Base-by-base conservation (phyloP, 2,329 filamentous ascomycete genomes). In the Dichotomopilus funicola region DNA sequence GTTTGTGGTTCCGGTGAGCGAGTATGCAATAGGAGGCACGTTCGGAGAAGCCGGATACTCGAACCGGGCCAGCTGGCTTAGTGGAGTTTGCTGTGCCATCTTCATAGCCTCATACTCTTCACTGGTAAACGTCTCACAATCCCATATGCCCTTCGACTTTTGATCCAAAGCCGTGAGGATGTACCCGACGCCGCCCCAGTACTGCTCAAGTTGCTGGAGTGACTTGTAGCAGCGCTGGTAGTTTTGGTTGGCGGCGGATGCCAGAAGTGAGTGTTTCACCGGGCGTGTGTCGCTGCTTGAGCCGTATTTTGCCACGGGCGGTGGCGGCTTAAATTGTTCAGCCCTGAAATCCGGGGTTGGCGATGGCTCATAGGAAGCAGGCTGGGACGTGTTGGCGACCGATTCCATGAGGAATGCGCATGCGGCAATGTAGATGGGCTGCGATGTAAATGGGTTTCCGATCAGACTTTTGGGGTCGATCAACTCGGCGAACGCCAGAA, bases 401-500 rank as follows among this genome's bases (percentile, higher is more conserved):
- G 88, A 89, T 67, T 95, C 90, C 73, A 90, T 89, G 12, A 95
- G 73, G 63, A 95, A 95, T 0, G 90, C 90, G 66, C 89, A 95
- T 0, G 89, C 90, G 0, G 90, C 90, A 58, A 95, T 92, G 64
- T 95, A 95, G 65, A 95, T 95, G 0, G 90, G 90, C 69, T 95
- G 90, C 48, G 87, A 90, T 0, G 89, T 94, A 62, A 95, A 95
- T 0, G 90, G 90, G 57, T 94, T 95, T 1, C 89, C 89, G 37
- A 91, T 86, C 54, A 91, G 89, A 63, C 89, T 91, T 68, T 89
- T 91, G 0, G 88, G 84, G 67, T 95, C 89, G 51, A 94, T 89
- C 8, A 95, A 73, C 66, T 95, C 89, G 0, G 89, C 88, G 68
- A 95, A 95, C 1, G 88, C 86, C 7, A 95, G 72, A 12, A 95